Evolutionary conservation across 306 rosid genomes (phyloP).

Genomic region (Trichosanthes truncata): DNA sequence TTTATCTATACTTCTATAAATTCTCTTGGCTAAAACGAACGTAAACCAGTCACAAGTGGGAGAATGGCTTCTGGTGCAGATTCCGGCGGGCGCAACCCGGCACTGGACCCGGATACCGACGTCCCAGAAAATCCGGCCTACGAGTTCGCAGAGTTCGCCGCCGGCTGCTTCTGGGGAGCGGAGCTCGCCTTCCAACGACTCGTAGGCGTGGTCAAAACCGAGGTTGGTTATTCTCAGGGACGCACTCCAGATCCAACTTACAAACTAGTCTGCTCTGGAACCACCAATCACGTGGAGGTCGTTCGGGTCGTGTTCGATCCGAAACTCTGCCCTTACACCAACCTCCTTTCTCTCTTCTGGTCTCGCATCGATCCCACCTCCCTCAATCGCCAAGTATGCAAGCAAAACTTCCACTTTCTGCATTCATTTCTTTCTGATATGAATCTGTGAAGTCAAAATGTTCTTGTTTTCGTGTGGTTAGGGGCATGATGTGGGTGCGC

Average conservation of each 20-base stretch:
- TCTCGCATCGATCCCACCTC: conserved; percentile 67
- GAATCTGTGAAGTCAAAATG: background rate
- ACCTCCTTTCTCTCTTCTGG: conserved; percentile 61
- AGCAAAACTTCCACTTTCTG: background rate
- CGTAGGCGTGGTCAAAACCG: conserved; percentile 58
- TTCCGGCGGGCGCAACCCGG: conserved; percentile 26
- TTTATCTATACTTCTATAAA: background rate
- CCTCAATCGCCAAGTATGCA: conserved; percentile 60
- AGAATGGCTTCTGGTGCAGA: conserved; percentile 3
- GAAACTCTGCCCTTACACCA: conserved; percentile 32
- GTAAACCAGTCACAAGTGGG: background rate
- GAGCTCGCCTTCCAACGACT: conserved; percentile 71
- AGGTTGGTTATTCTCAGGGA: conserved; percentile 86
- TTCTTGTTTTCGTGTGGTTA: background rate
- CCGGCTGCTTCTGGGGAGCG: conserved; percentile 90
- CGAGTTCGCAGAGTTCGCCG: conserved; percentile 71
- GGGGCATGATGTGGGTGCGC: conserved; percentile 73
- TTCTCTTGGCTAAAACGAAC: background rate
- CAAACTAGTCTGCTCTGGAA: conserved; percentile 48
- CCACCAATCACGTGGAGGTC: conserved; percentile 66
- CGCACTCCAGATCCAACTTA: conserved; percentile 50
- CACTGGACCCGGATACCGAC: conserved; percentile 47
- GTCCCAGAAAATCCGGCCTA: conserved; percentile 35
- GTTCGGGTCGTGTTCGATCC: conserved; percentile 81
- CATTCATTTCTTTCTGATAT: background rate